Conservation (phyloP, 805 yeast species). For the Hanseniaspora vineae region DNA sequence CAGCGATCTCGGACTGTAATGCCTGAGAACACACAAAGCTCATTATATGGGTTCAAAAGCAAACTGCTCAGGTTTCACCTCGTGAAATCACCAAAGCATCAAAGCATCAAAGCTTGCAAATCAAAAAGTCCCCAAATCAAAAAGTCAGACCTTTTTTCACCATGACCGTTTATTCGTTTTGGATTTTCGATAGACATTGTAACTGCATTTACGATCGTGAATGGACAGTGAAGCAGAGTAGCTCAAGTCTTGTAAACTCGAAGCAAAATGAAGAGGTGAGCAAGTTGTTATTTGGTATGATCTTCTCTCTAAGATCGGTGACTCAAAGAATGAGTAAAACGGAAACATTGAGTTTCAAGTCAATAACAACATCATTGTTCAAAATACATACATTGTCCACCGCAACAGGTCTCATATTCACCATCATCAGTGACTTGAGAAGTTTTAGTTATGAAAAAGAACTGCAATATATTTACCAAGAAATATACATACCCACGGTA, state of each 20-base stretch:
- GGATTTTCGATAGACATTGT: constrained; percentile 88
- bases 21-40: no score
- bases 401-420: constrained; percentile 64
- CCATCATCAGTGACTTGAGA: constrained; percentile 52
- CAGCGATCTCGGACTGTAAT: no score
- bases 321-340: constrained; percentile 47
- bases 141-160: no score
- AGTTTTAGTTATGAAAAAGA: constrained; percentile 11
- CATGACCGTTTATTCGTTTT: constrained; percentile 71
- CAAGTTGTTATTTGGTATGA: constrained; percentile 73
- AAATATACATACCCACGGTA: constrained; percentile 21
- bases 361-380: constrained; percentile 57
- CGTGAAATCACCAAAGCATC: no score
- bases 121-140: background rate
- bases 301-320: constrained; percentile 67
- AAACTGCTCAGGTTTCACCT: background rate
- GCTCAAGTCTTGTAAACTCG: constrained; percentile 32
- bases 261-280: constrained; percentile 57
- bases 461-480: constrained; percentile 19
- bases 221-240: constrained; percentile 33
- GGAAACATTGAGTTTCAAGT: constrained; percentile 41
- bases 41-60: background rate
- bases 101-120: background rate
- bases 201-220: constrained; percentile 75
- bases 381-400: constrained; percentile 74